Evolutionary conservation across 805 yeast genomes (phyloP), one percentile per base, ranked within the genome.

Genomic region (Phaffomyces antillensis): DNA sequence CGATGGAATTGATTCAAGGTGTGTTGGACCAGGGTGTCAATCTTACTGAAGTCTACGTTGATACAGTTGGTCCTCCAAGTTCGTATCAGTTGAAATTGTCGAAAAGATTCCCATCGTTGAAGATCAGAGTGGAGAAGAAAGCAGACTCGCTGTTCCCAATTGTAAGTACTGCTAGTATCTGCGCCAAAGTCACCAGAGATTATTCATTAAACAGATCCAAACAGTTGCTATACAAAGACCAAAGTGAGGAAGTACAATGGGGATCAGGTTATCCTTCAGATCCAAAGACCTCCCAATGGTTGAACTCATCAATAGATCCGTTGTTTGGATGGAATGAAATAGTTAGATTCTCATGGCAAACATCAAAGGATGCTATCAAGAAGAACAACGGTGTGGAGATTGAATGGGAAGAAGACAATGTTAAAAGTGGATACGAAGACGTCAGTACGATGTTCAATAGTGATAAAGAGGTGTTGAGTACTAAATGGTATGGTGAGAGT

Each of bases 181-280:
- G 90, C 39, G 99, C 99, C 10, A 93, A 93, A 60, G 99, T 93
- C 7, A 89, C 98, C 0, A 75, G 99, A 58, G 99, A 93, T 61
- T 63, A 76, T 39, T 72, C 76, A 36, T 64, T 85, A 49, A 52
- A 64, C 31, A 55, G 61, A 52, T 67, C 56, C 49, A 63, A 63
- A 40, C 50, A 59, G 43, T 50, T 61, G 46, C 36, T 70, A 44
- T 46, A 56, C 47, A 24, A 51, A 28, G 13, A 28, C 30, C 11
- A 26, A 48, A 17, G 50, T 50, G 48, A 53, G 39, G 23, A 20
- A 20, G 45, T 43, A 7, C 32, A 45, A 35, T 79, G 81, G 66
- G 99, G 99, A 2, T 86, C 95, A 0, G 99, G 99, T 1, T 93
- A 93, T 62, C 98, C 99, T 0, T 77, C 90, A 4, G 99, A 93